A percentile compares a stretch with the other conserved stretches of the same genome.
Evolutionary conservation across 345 rosid genomes (phyloP).

Genomic region (Hypericum androsaemum): DNA sequence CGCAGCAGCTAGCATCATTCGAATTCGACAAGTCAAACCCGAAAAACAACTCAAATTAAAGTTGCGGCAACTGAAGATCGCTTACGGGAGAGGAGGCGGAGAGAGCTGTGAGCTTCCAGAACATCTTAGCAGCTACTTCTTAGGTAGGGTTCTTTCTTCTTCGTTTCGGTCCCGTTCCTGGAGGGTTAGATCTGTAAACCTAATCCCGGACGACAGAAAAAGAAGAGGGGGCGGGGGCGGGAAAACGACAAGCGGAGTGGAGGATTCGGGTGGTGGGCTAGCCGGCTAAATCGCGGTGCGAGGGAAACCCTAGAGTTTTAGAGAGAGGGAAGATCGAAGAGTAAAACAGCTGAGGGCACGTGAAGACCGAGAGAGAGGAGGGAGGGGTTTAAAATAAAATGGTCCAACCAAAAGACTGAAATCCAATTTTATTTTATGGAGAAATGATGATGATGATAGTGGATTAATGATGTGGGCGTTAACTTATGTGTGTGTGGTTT

Average conservation of each 20-base stretch:
- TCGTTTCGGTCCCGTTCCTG: too few species aligned
- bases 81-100: constrained; percentile 94
- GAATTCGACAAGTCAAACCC: neutral
- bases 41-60: constrained; percentile 3
- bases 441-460: too few species aligned
- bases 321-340: constrained; percentile 22
- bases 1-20: too few species aligned
- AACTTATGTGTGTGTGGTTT: too few species aligned
- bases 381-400: too few species aligned
- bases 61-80: constrained; percentile 4
- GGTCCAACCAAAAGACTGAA: too few species aligned
- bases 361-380: constrained; percentile 32
- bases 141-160: too few species aligned
- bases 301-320: constrained; percentile 28
- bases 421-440: too few species aligned
- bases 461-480: too few species aligned
- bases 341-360: constrained; percentile 8
- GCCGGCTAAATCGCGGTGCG: neutral
- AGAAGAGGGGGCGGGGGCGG: constrained; percentile 1
- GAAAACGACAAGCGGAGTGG: neutral
- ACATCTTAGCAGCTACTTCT: constrained; percentile 39
- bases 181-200: constrained; percentile 49
- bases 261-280: too few species aligned
- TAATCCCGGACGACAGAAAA: constrained; percentile 22
- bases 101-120: constrained; percentile 88